Base-by-base conservation (phyloP, 345 rosid genomes). In the Syzygium aromaticum region DNA sequence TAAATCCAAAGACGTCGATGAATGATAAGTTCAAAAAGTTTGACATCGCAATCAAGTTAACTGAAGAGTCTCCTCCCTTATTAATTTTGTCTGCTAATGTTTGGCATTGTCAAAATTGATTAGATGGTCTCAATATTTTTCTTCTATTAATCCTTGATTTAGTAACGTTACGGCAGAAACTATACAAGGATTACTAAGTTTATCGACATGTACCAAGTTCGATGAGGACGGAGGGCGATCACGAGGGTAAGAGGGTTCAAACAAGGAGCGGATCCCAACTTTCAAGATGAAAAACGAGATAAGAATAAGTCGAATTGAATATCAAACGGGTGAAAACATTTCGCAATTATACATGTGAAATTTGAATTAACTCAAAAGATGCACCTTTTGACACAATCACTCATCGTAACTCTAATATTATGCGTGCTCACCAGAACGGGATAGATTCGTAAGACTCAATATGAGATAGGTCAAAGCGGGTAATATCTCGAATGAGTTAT, bases 341-440 rank as follows among this genome's bases (percentile, higher is more conserved):
- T 28, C 30, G 3, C 7, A 27, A 27, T 27, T 25, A 59, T 59
- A n/a, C 25, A 59, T 11, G 30, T 27, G 15, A 59, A 59, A 59
- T 15, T n/a, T 27, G 14, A 5, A 11, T 57, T 59, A 11, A 59
- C 64, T 59, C 7, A 59, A 59, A 57, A 5, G 15, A 27, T 11
- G 64, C 0, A 0, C 28, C 64, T 4, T 64, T 67, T 67, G 22
- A 67, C 3, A 2, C 3, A 8, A 3, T 1, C 0, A 8, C 12
- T 30, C 46, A 17, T 4, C 2, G 6, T 67, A 67, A 64, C 77
- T 16, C 43, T 64, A 64, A 17, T 64, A 64, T 67, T 67, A 67
- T 23, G 23, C 23, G 19, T 30, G 12, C 46, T 67, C 78, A 8
- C 33, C 22, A 63, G 3, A 63, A 63, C 14, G 21, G 77, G 21